Percentiles rank a stretch among this genome's conserved stretches.
Evolutionary conservation across 805 yeast genomes (phyloP).

Genomic region (Wickerhamomyces chaumierensis): DNA sequence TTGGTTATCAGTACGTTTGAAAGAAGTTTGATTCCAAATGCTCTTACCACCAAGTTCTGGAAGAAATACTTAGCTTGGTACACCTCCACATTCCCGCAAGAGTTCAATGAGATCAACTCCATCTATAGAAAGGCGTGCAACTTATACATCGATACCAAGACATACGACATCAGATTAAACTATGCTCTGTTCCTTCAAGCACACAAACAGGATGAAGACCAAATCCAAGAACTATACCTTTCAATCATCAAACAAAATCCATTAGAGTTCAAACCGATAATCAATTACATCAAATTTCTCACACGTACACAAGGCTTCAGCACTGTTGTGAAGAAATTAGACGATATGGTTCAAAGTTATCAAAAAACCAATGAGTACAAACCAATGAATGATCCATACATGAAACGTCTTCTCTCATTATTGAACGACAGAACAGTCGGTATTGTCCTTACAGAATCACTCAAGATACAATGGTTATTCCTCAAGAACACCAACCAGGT

Average conservation of each 20-base stretch:
- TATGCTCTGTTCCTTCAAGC: constrained; percentile 14
- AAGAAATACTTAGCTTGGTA: constrained; percentile 48
- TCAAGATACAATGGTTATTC: constrained; percentile 19
- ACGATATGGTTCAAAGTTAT: constrained; percentile 12
- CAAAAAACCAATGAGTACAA: constrained; percentile 5
- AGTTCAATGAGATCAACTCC: constrained; percentile 24
- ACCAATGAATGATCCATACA: constrained; percentile 9
- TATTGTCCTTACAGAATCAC: constrained; percentile 24
- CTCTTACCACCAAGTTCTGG: constrained; percentile 57
- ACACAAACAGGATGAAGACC: constrained; percentile 4
- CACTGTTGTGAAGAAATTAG: constrained; percentile 15
- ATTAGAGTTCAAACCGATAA: constrained; percentile 10
- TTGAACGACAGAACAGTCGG: constrained; percentile 32
- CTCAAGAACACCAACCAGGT: constrained; percentile 20
- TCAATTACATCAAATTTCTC: constrained; percentile 14
- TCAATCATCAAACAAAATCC: constrained; percentile 6
- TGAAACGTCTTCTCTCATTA: constrained; percentile 18
- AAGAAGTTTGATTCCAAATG: constrained; percentile 62
- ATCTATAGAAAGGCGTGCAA: constrained; percentile 42
- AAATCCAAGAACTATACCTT: constrained; percentile 13
- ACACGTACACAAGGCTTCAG: constrained; percentile 11
- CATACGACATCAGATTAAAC: constrained; percentile 9
- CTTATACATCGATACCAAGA: constrained; percentile 23
- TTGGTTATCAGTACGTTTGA: constrained; percentile 46
- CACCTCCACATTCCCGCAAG: constrained; percentile 18